Evolutionary conservation across 1,284 basidiomycete genomes (phyloP), one percentile per base, ranked within the genome.

Genomic region (Lignosus rhinocerotis): DNA sequence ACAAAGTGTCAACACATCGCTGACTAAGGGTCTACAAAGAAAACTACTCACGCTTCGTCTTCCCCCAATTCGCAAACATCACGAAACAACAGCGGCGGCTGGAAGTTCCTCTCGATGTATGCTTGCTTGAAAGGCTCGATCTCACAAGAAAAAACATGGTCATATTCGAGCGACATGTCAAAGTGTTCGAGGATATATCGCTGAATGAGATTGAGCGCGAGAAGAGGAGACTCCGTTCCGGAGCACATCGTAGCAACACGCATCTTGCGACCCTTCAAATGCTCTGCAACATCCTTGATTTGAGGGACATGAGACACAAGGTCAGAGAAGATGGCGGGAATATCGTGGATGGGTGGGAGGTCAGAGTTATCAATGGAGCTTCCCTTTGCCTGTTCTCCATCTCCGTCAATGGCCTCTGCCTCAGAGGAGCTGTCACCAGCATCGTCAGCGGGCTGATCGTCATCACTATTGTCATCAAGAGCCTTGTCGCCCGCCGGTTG

Each of bases 91-190:
- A 97, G 76, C 5, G 95, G 94, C 12, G 94, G 93, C 57, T 85
- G 84, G 71, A 98, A 98, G 73, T 98, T 98, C 30, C 96, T 84
- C 73, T 98, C 96, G 61, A 98, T 98, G 73, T 98, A 98, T 0
- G 95, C 95, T 73, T 98, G 95, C 74, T 98, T 98, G 83, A 96
- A 98, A 1, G 96, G 95, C 71, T 97, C 96, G 62, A 98, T 97
- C 75, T 98, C 95, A 75, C 95, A 97, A 0, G 95, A 97, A 74
- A 98, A 98, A 53, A 97, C 93, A 73, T 98, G 96, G 67, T 96
- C 88, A 60, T 95, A 79, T 36, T 88, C 82, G 50, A 97, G 76
- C 1, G 82, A 77, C 43, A 90, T 69, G 2, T 78, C 83, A 66
- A 86, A 85, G 61, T 89, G 86, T n/a, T 87, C 84, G 49, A 85